Conservation (phyloP, 768 basidiomycete genomes). For the Mycena capillaripes region DNA sequence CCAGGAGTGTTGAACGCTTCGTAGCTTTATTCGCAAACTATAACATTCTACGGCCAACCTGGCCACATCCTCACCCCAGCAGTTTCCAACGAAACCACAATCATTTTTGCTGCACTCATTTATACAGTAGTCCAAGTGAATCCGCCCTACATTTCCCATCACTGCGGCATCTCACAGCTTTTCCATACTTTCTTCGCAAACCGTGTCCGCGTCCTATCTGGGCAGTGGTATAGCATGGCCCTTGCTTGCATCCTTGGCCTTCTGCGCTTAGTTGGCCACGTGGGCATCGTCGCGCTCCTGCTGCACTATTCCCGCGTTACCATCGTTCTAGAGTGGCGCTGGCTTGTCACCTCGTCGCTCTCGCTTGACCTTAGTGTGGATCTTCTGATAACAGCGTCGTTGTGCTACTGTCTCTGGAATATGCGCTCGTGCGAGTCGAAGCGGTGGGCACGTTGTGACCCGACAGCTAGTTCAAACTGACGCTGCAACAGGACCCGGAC, state of each 20-base stretch:
- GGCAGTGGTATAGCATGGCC: background rate
- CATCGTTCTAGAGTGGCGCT: constrained; percentile 10
- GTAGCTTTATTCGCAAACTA: too few species aligned
- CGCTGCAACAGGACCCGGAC: too few species aligned
- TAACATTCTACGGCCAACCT: too few species aligned
- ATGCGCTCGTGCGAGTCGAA: background rate
- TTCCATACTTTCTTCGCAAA: constrained; percentile 15
- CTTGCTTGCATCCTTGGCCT: background rate
- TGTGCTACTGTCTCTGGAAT: constrained; percentile 7
- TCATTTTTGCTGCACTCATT: constrained; percentile 9
- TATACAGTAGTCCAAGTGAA: constrained; percentile 13
- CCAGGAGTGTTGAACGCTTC: too few species aligned
- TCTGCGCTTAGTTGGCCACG: background rate
- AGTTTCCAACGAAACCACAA: too few species aligned
- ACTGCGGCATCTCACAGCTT: too few species aligned
- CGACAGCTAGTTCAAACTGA: too few species aligned
- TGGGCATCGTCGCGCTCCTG: background rate
- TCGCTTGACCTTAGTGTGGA: constrained; percentile 3
- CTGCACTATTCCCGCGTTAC: background rate
- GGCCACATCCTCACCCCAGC: too few species aligned
- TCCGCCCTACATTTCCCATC: background rate
- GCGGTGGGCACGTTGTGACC: background rate
- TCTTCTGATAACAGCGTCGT: background rate
- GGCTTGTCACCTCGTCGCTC: constrained; percentile 8
- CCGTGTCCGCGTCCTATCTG: constrained; percentile 2